Evolutionary conservation across 305 asterid species (phyloP).

Genomic region (Solanum hybrid): DNA sequence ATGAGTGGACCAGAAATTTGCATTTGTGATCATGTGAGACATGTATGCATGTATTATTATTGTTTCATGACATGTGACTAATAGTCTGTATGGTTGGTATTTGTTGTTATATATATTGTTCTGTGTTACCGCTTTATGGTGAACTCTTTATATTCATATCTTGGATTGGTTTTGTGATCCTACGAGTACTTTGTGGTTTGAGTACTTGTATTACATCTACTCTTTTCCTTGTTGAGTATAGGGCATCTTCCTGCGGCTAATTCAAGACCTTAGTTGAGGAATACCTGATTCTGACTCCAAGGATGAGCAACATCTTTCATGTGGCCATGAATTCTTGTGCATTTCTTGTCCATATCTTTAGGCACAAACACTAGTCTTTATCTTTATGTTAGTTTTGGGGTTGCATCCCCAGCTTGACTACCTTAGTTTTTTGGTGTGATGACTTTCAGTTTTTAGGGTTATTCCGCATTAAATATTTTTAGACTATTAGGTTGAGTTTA

Average conservation of each 20-base stretch:
- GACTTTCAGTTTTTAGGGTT: background rate
- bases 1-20: background rate
- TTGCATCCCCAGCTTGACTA: background rate
- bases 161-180: background rate
- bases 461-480: no score
- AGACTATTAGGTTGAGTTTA: background rate
- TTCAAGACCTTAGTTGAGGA: background rate
- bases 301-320: background rate
- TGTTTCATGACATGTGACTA: background rate
- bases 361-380: background rate
- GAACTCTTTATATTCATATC: background rate
- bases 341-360: background rate
- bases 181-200: background rate
- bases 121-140: background rate
- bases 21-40: background rate
- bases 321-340: background rate
- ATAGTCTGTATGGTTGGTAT: background rate
- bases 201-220: background rate
- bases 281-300: background rate
- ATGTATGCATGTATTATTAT: background rate
- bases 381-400: background rate
- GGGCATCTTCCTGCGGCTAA: no score
- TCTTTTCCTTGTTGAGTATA: background rate
- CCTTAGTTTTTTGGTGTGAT: background rate
- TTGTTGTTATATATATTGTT: background rate